Percentiles rank a stretch among this genome's conserved stretches.
phyloP scores from a whole-genome alignment of 208 protist species.

The Leishmania braziliensis region DNA sequence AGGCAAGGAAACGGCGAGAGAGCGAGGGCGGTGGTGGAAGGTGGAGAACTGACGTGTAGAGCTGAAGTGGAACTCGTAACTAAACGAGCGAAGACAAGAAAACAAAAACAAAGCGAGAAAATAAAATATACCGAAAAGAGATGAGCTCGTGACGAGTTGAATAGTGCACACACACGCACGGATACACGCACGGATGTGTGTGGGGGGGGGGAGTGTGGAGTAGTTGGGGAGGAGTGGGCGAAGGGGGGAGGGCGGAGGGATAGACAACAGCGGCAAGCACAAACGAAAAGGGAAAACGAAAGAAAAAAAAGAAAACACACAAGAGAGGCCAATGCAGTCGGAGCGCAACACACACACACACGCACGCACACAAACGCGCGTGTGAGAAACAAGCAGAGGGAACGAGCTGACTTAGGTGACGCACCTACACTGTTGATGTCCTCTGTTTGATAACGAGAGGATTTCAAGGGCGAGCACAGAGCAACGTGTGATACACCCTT shows the following conservation, averaged over 20 bases:
- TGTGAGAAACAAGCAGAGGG: no score
- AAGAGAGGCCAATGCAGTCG: neutral
- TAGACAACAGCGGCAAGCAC: neutral
- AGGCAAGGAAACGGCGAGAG: conserved; percentile 8
- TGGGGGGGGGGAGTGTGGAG: no score
- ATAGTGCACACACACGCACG: neutral
- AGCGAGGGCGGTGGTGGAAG: neutral
- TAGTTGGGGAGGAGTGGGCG: neutral
- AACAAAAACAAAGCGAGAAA: neutral
- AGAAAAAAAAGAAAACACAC: neutral
- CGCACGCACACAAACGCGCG: no score
- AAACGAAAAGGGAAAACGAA: neutral
- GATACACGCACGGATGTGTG: neutral
- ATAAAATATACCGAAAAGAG: neutral
- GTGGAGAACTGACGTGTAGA: neutral
- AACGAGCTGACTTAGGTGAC: neutral
- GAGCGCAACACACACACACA: neutral
- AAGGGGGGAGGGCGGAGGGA: neutral
- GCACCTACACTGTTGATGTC: neutral
- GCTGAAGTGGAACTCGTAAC: neutral
- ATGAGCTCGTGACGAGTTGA: neutral
- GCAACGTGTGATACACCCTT: neutral
- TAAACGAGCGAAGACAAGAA: neutral
- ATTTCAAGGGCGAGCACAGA: neutral
- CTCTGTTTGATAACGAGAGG: no score